Percentiles rank a stretch among this genome's conserved stretches.
These are phyloP conservation scores for Carex kokanica DNA, from an alignment of 176 grass and related monocot genomes.

Conservation along the genomic window DNA sequence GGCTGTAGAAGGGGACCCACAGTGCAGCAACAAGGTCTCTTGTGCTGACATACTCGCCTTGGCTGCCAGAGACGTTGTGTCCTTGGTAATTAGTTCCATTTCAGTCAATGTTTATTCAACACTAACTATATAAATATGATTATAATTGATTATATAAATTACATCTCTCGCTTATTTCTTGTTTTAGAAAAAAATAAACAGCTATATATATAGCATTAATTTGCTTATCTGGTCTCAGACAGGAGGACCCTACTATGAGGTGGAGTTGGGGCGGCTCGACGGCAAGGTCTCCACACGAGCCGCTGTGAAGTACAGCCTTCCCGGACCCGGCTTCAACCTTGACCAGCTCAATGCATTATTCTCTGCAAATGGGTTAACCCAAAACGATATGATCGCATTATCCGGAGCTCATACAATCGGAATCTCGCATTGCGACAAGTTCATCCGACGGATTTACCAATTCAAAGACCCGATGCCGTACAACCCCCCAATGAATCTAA, in stretches of 20 bases:
- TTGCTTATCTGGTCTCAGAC: slow-evolving; percentile 17
- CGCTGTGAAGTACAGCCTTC: slow-evolving; percentile 70
- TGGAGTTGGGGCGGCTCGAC: slow-evolving; percentile 67
- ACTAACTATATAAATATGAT: too few species aligned
- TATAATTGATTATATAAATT: not conserved
- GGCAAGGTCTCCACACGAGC: slow-evolving; percentile 56
- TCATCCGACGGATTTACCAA: slow-evolving; percentile 67
- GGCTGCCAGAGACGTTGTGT: slow-evolving; percentile 71
- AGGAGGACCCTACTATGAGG: slow-evolving; percentile 55
- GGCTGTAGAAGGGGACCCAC: slow-evolving; percentile 54
- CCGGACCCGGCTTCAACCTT: slow-evolving; percentile 57
- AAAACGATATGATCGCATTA: slow-evolving; percentile 76
- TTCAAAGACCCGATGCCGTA: slow-evolving; percentile 50
- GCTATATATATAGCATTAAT: not conserved
- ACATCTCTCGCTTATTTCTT: not conserved
- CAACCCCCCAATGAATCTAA: slow-evolving; percentile 81
- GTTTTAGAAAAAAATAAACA: not conserved
- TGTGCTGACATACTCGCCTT: slow-evolving; percentile 86
- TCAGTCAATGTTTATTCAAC: not conserved
- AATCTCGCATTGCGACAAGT: slow-evolving; percentile 80
- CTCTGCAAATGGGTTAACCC: slow-evolving; percentile 57
- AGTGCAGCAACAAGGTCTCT: slow-evolving; percentile 62
- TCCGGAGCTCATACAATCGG: slow-evolving; percentile 79
- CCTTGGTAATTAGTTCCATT: slow-evolving; percentile 40
- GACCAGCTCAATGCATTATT: slow-evolving; percentile 63